Evolutionary conservation across 2,329 filamentous ascomycete genomes (phyloP).

Genomic region (Ilyonectria destructans): DNA sequence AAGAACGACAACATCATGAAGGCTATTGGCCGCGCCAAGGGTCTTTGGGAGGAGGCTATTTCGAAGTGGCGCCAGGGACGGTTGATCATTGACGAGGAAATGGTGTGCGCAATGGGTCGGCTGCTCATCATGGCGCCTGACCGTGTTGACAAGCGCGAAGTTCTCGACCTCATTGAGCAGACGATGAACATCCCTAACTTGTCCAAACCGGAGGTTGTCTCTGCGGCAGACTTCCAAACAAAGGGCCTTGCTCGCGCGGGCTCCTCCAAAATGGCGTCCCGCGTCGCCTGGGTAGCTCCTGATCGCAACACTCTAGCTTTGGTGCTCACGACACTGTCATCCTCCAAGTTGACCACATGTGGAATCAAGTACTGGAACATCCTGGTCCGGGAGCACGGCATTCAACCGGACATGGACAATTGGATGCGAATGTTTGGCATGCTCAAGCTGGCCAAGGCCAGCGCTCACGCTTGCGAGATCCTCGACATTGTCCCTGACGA

Average conservation of each 20-base stretch:
- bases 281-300: constrained; percentile 60
- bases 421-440: constrained; percentile 79
- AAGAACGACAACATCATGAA: constrained; percentile 56
- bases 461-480: constrained; percentile 72
- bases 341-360: constrained; percentile 72
- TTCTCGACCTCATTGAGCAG: constrained; percentile 85
- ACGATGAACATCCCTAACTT: constrained; percentile 82
- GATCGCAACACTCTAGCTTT: constrained; percentile 77
- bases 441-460: constrained; percentile 77
- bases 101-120: constrained; percentile 87
- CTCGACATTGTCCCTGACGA: constrained; percentile 69
- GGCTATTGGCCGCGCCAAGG: constrained; percentile 77
- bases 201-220: constrained; percentile 51
- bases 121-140: constrained; percentile 78
- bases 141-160: constrained; percentile 75
- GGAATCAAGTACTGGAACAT: constrained; percentile 85
- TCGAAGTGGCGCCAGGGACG: constrained; percentile 82
- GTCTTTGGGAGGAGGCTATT: constrained; percentile 87
- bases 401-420: constrained; percentile 82
- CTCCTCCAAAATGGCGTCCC: constrained; percentile 26
- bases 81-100: constrained; percentile 81
- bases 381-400: constrained; percentile 73
- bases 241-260: constrained; percentile 17
- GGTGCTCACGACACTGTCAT: constrained; percentile 75
- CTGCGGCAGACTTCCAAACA: constrained; percentile 24